Evolutionary conservation across 2,329 filamentous ascomycete genomes (phyloP), one percentile per base, ranked within the genome.

Genomic region (Paracamarosporium sp.): DNA sequence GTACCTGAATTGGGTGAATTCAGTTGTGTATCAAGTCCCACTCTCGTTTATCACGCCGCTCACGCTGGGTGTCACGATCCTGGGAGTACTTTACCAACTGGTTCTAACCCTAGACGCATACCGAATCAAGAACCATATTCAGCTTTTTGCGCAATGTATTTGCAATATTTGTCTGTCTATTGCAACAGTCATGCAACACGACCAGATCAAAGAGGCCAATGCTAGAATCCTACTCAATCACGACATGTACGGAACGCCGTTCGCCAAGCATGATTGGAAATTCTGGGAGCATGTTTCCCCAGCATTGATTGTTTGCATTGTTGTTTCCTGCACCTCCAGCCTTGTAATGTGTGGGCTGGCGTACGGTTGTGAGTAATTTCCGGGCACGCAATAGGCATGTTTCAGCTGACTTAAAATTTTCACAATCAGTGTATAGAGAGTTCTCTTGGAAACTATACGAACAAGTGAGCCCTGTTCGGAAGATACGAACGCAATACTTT

Each of bases 41-140:
- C n/a, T 35, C 1, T 48, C 63, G 4, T 68, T 64, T 33, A 58
- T 65, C 15, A 57, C 59, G 9, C 62, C 66, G 5, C 20, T 70
- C 13, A 60, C 57, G 1, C 53, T 68, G 5, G 57, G 51, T 8
- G 36, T 66, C 13, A 65, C 61, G 17, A 56, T 56, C 2, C 35
- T 70, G 5, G 68, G 68, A 20, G 59, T 55, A 30, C 15, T 70
- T 5, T 70, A 63, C 53, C 64, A 70, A 47, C 38, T 59, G 5
- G 13, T 56, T 11, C 57, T 72, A 6, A 57, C 67, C n/a, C 60
- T 69, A 7, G 68, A 72, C 36, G 65, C 68, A 7, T 55, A 66
- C 15, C 60, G 62, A 11, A 60, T 62, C 40, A 68, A 68, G 35
- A 70, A 70, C 44, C 65, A 65, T 33, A 58, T 70, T 9, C 68